phyloP scores from a whole-genome alignment of 148 eudicot species.

The Chenopodium quinoa region DNA sequence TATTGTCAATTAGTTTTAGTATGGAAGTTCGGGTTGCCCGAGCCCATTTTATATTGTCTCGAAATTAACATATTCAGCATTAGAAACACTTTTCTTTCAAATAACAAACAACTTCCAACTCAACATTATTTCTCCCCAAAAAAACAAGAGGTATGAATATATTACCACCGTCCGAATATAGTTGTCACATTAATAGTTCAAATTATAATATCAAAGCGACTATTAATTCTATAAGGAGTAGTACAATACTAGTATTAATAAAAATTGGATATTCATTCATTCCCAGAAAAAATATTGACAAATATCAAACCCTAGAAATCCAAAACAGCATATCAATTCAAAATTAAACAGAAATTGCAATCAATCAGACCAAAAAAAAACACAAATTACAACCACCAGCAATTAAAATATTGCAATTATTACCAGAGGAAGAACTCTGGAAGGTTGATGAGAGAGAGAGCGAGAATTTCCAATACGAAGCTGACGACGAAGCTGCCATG shows the following conservation, averaged over 20 bases:
- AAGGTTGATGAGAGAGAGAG: slow-evolving; percentile 22
- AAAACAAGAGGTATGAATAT: no score
- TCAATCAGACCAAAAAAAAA: not conserved
- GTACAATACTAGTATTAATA: no score
- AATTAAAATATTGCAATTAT: not conserved
- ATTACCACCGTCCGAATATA: no score
- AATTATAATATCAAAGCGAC: no score
- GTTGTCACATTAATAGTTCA: no score
- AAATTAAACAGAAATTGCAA: not conserved
- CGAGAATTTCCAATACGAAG: slow-evolving; percentile 14
- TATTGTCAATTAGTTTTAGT: no score
- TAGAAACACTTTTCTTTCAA: not conserved
- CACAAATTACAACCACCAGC: not conserved
- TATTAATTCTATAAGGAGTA: no score
- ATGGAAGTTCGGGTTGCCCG: no score
- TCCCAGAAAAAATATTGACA: not conserved
- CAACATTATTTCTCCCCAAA: no score
- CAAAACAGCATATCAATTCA: not conserved
- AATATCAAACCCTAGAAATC: slow-evolving; percentile 9
- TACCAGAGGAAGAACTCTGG: slow-evolving; percentile 34
- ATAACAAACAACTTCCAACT: not conserved
- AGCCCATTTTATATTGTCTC: no score
- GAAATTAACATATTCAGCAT: no score
- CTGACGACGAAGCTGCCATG: slow-evolving; percentile 24
- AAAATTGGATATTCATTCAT: not conserved